Percentiles rank a stretch among this genome's conserved stretches.
phyloP scores from a whole-genome alignment of 352 stramenopile genomes.

The Phytophthora europaea region DNA sequence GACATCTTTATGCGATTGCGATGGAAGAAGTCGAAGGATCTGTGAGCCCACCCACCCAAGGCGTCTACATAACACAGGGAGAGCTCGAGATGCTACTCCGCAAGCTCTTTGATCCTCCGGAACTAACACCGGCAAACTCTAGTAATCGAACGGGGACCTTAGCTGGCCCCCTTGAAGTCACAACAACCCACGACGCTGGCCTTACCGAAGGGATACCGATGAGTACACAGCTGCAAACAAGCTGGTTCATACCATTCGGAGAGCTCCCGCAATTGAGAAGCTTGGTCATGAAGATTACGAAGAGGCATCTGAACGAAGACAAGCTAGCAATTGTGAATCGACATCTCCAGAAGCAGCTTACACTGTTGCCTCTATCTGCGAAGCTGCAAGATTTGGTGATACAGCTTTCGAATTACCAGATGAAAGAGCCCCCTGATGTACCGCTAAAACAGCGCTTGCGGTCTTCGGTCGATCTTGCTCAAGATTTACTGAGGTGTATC shows the following conservation, averaged over 20 bases:
- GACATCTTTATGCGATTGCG: constrained; percentile 43
- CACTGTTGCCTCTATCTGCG: constrained; percentile 48
- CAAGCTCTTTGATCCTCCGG: constrained; percentile 34
- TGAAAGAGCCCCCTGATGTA: constrained; percentile 12
- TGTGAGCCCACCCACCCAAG: constrained; percentile 16
- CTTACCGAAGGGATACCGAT: constrained; percentile 24
- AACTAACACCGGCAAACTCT: constrained; percentile 15
- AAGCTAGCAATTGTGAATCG: constrained; percentile 61
- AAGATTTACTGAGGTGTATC: constrained; percentile 30
- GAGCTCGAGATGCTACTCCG: constrained; percentile 59
- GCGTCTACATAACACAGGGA: constrained; percentile 66
- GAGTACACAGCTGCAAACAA: constrained; percentile 52
- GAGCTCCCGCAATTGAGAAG: constrained; percentile 50
- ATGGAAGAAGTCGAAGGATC: constrained; percentile 22
- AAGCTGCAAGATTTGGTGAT: constrained; percentile 56
- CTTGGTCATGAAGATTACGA: constrained; percentile 66
- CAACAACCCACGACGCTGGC: constrained; percentile 8
- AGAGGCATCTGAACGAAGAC: constrained; percentile 61
- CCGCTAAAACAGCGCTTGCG: constrained; percentile 12
- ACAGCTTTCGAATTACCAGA: constrained; percentile 37
- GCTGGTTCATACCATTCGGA: constrained; percentile 77
- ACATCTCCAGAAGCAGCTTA: constrained; percentile 59
- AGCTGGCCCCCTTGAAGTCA: constrained; percentile 19
- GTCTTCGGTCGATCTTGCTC: constrained; percentile 16
- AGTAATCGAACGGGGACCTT: constrained; percentile 19